Percentiles rank a stretch among this genome's conserved stretches.
These are phyloP conservation scores for Diutina neorugosa DNA, from an alignment of 1,139 yeast species.

Conservation along the genomic window DNA sequence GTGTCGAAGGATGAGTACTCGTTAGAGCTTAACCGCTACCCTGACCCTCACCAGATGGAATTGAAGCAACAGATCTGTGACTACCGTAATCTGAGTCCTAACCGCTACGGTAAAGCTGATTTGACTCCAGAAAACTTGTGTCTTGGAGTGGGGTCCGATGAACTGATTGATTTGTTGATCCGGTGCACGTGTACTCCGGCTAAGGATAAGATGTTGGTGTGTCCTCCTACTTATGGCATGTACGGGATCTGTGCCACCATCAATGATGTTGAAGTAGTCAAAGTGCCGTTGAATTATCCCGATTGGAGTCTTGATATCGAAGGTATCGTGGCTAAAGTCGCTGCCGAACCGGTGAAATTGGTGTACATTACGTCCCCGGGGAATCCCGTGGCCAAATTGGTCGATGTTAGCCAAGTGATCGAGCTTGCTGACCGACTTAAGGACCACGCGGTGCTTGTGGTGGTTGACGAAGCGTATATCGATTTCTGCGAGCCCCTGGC, in stretches of 20 bases:
- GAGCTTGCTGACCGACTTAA: conserved; percentile 35
- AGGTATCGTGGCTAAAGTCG: conserved; percentile 39
- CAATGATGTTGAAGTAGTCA: conserved; percentile 70
- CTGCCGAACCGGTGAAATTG: conserved; percentile 56
- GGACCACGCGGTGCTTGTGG: conserved; percentile 31
- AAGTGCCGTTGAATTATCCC: conserved; percentile 48
- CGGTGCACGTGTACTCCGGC: conserved; percentile 81
- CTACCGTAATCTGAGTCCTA: conserved; percentile 50
- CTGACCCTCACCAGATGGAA: conserved; percentile 90
- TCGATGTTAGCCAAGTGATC: conserved; percentile 38
- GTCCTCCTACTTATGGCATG: conserved; percentile 99
- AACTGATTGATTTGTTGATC: conserved; percentile 79
- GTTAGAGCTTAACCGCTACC: conserved; percentile 72
- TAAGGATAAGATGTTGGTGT: conserved; percentile 63
- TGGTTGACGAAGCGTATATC: conserved; percentile 90
- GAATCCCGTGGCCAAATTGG: conserved; percentile 75
- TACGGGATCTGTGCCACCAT: conserved; percentile 82
- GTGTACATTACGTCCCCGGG: conserved; percentile 96
- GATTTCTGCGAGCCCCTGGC: conserved; percentile 46
- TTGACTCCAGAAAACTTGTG: conserved; percentile 63
- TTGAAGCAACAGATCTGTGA: conserved; percentile 61
- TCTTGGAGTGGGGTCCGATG: conserved; percentile 96
- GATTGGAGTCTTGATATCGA: conserved; percentile 57
- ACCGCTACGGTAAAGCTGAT: conserved; percentile 11
- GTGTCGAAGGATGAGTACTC: conserved; percentile 15